phyloP scores from a whole-genome alignment of 306 rosid genomes.

The Rosa lucieae region DNA sequence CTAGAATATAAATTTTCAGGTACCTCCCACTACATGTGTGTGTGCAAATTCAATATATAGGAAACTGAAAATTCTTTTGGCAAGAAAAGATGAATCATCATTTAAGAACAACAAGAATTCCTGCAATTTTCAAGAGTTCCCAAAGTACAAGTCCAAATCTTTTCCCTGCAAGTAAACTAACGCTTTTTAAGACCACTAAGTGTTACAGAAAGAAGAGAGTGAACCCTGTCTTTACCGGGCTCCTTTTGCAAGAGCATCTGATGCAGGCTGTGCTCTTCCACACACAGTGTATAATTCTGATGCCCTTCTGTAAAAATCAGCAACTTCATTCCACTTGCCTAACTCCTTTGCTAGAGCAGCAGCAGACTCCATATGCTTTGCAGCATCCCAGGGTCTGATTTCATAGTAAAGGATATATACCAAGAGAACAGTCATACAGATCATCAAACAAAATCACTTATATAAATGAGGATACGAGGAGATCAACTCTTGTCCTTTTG shows the following conservation, averaged over 20 bases:
- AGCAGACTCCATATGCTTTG: conserved; percentile 97
- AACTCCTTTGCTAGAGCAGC: conserved; percentile 87
- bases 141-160: neutral
- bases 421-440: conserved; percentile 1
- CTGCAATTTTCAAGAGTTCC: neutral
- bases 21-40: neutral
- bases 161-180: neutral
- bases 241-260: conserved; percentile 92
- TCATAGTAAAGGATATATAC: conserved; percentile 46
- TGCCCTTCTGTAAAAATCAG: conserved; percentile 81
- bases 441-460: neutral
- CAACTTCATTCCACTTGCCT: conserved; percentile 73
- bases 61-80: neutral
- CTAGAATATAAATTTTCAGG: neutral
- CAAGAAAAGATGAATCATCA: neutral
- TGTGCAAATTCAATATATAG: neutral
- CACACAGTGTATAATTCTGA: conserved; percentile 78
- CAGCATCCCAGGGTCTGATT: conserved; percentile 95
- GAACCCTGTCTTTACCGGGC: conserved; percentile 61
- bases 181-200: neutral
- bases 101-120: neutral
- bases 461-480: conserved; percentile 86
- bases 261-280: conserved; percentile 91
- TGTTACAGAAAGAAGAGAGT: neutral
- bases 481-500: conserved; percentile 93